Conservation (phyloP, 2,329 filamentous ascomycete species). For the Amesomyces nigricolor region DNA sequence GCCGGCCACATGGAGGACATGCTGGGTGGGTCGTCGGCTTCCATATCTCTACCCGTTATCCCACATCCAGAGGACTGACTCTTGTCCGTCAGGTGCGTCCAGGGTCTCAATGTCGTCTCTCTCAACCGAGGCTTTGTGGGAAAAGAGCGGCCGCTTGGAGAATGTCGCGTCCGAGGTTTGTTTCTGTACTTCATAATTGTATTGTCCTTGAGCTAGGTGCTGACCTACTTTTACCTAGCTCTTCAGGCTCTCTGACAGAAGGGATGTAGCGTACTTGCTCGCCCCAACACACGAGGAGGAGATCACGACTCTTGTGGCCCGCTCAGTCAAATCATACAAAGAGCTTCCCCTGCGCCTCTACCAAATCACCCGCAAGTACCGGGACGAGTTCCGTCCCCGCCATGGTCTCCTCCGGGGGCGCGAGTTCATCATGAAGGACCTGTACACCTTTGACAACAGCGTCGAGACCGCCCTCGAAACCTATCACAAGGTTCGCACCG, state of each 20-base stretch:
- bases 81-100: slow-evolving; percentile 57
- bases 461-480: slow-evolving; percentile 66
- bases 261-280: slow-evolving; percentile 66
- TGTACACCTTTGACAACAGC: slow-evolving; percentile 86
- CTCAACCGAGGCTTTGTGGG: slow-evolving; percentile 80
- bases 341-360: slow-evolving; percentile 82
- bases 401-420: slow-evolving; percentile 81
- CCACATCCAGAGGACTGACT: neutral
- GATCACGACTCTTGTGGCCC: slow-evolving; percentile 75
- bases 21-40: slow-evolving; percentile 19
- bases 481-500: slow-evolving; percentile 66
- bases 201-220: neutral
- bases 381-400: slow-evolving; percentile 83
- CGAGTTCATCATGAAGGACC: slow-evolving; percentile 96
- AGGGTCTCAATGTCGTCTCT: slow-evolving; percentile 79
- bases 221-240: slow-evolving; percentile 45
- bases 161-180: slow-evolving; percentile 64
- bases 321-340: slow-evolving; percentile 73
- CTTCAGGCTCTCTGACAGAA: slow-evolving; percentile 75
- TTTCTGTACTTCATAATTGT: neutral
- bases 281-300: slow-evolving; percentile 96
- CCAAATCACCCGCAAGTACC: slow-evolving; percentile 89
- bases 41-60: neutral
- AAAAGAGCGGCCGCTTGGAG: slow-evolving; percentile 73
- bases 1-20: slow-evolving; percentile 75